Base-by-base conservation (phyloP, 75 land plant genomes). In the Pinus albicaulis region DNA sequence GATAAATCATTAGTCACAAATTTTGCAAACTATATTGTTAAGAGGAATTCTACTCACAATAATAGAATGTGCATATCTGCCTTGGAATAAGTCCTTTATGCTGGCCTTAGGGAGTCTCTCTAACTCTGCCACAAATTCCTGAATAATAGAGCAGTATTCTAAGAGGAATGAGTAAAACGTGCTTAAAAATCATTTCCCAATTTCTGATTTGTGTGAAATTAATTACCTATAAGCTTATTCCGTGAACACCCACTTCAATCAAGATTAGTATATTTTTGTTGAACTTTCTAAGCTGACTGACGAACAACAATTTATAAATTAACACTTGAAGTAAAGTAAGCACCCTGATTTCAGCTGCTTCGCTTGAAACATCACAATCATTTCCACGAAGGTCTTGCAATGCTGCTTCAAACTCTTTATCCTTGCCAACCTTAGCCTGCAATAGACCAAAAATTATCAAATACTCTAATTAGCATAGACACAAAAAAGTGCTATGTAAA, bases 341-440 rank as follows among this genome's bases (percentile, higher is more conserved):
- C 24, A 95, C 98, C 79, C 80, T 82, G 28, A 95, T 93, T 74
- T 95, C 93, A 59, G 84, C 73, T 25, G 89, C 85, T 79, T 95
- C 96, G 0, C 73, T 19, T 55, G 91, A 77, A 28, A 93, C 76
- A 80, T 95, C 89, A 55, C 78, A 82, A 79, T 90, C 83, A 34
- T 83, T 85, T 57, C 98, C 98, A 23, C 98, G 86, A 58, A 95
- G 91, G 66, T 72, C 83, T 60, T 76, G 82, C 31, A 93, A 77
- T 38, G 90, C 86, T 3, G 55, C 75, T 72, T 83, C 73, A 80
- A 89, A 86, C 61, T 86, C 94, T 24, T 84, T 81, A 11, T 83
- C 55, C 57, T 62, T 36, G 61, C 86, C 76, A 28, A 53, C 63
- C 56, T 81, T 86, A 48, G 90, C 92, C 92, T 90, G 80, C 72